Conservation (phyloP, 768 basidiomycete species). For the Leucosporidium creatinivorum region DNA sequence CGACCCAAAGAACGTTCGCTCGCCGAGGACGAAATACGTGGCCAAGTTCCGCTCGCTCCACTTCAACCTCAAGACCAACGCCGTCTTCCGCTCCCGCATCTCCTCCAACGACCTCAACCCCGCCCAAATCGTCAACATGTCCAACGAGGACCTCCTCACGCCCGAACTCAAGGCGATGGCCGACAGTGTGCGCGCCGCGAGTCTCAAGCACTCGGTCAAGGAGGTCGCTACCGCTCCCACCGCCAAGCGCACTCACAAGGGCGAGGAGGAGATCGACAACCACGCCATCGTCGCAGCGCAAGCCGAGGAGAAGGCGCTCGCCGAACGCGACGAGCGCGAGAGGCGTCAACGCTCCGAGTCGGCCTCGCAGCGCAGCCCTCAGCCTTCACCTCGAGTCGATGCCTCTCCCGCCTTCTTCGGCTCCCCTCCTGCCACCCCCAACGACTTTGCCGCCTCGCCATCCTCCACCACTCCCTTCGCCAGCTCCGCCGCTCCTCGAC, state of each 20-base stretch:
- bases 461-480: background rate
- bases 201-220: conserved; percentile 75
- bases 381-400: too few relatives aligned
- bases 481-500: background rate
- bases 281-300: conserved; percentile 16
- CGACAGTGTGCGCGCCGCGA: conserved; percentile 70
- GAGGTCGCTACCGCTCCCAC: conserved; percentile 51
- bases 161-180: conserved; percentile 79
- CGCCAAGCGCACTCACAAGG: conserved; percentile 82
- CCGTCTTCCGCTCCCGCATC: conserved; percentile 72
- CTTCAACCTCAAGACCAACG: conserved; percentile 77
- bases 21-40: conserved; percentile 36
- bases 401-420: too few relatives aligned
- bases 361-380: too few relatives aligned
- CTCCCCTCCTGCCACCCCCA: background rate
- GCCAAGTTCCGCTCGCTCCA: conserved; percentile 83
- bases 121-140: conserved; percentile 70
- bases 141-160: conserved; percentile 78
- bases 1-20: conserved; percentile 55
- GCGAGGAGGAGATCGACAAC: conserved; percentile 80
- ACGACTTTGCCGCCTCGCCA: background rate
- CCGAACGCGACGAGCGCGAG: conserved; percentile 3
- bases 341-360: background rate
- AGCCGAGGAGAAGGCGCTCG: conserved; percentile 7
- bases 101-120: conserved; percentile 59